phyloP scores from a whole-genome alignment of 306 rosid species.

The Casuarina equisetifolia region DNA sequence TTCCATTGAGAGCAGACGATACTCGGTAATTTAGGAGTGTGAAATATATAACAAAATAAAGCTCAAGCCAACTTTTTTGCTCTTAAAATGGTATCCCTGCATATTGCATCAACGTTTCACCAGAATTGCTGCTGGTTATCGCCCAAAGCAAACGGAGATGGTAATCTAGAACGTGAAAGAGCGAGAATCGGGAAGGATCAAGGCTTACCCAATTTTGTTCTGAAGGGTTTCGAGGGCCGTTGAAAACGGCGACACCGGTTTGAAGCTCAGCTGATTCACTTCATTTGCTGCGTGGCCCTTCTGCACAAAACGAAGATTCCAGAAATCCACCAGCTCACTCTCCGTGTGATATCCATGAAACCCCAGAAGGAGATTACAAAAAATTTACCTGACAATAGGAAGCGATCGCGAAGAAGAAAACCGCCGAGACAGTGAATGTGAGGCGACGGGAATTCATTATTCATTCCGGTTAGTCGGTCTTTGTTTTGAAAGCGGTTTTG shows the following conservation, averaged over 20 bases:
- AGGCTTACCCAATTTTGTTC: conserved; percentile 42
- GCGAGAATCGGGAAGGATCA: not conserved
- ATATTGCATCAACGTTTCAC: too few species aligned
- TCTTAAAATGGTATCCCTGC: too few species aligned
- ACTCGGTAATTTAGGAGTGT: too few species aligned
- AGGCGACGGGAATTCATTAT: not conserved
- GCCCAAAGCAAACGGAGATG: not conserved
- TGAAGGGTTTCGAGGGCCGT: conserved; percentile 59
- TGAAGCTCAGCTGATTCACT: conserved; percentile 5
- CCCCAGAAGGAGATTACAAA: not conserved
- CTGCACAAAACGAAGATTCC: conserved; percentile 19
- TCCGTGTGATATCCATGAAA: not conserved
- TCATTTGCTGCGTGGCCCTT: conserved; percentile 33
- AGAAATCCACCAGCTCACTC: not conserved
- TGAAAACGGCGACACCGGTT: conserved; percentile 45
- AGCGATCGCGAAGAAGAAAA: conserved; percentile 33
- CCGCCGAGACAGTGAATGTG: conserved; percentile 25
- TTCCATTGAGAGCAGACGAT: not conserved
- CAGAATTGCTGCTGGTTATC: too few species aligned
- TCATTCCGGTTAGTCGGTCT: not conserved
- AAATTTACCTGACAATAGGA: conserved; percentile 35
- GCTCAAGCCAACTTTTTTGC: too few species aligned
- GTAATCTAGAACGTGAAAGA: not conserved
- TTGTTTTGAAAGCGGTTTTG: not conserved
- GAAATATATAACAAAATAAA: too few species aligned